phyloP scores from a whole-genome alignment of 2,329 filamentous ascomycete genomes.

The Mycosphaerella sp. region DNA sequence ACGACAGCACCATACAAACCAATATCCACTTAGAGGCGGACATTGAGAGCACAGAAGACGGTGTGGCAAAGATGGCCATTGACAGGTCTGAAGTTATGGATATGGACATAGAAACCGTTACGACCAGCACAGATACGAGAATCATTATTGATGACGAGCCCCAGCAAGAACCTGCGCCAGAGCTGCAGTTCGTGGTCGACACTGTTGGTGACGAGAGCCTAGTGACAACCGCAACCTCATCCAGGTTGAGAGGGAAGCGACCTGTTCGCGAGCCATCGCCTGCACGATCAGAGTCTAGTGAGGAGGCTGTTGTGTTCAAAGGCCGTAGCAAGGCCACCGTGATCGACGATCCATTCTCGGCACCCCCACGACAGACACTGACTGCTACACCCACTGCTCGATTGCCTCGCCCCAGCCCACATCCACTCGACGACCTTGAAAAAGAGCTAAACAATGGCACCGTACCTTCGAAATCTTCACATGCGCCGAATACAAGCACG shows the following conservation, averaged over 20 bases:
- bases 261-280: constrained; percentile 36
- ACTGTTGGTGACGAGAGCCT: constrained; percentile 30
- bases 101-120: constrained; percentile 6
- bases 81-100: constrained; percentile 21
- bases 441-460: constrained; percentile 14
- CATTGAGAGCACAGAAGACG: constrained; percentile 26
- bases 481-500: neutral
- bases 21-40: constrained; percentile 31
- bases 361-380: constrained; percentile 22
- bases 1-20: constrained; percentile 24
- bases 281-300: constrained; percentile 54
- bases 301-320: constrained; percentile 65
- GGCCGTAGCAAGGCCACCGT: constrained; percentile 40
- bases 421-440: constrained; percentile 26
- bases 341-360: constrained; percentile 26
- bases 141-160: constrained; percentile 12
- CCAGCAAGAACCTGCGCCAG: constrained; percentile 5
- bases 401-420: constrained; percentile 18
- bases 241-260: constrained; percentile 15
- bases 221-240: constrained; percentile 4
- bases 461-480: neutral
- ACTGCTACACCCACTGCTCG: constrained; percentile 17
- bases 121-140: constrained; percentile 14
- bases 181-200: constrained; percentile 30
- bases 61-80: constrained; percentile 31